Evolutionary conservation across 2,329 filamentous ascomycete genomes (phyloP).

Genomic region (Penicillium expansum): DNA sequence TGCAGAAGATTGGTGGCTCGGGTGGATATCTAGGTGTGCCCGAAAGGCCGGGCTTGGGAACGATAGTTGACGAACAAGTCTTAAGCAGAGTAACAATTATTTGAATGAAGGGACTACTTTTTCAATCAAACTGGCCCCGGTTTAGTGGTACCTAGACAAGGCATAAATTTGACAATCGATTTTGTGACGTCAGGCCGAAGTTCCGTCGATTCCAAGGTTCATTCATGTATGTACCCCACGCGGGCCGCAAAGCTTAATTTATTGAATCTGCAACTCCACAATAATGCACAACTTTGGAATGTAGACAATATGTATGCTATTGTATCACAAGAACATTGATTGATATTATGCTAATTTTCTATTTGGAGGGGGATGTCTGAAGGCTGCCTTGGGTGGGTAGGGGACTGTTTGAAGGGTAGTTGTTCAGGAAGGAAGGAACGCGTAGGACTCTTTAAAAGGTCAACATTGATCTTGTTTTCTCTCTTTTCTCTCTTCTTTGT

Average conservation of each 20-base stretch:
- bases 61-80: not conserved
- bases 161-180: too few species aligned
- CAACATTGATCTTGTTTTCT: not conserved
- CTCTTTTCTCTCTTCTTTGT: not conserved
- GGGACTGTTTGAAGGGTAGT: not conserved
- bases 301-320: not conserved
- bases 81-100: not conserved
- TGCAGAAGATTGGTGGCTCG: not conserved
- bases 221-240: not conserved
- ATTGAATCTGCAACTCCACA: not conserved
- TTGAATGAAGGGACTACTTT: not conserved
- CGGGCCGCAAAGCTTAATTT: constrained; percentile 9
- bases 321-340: not conserved
- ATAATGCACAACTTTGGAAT: not conserved
- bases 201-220: not conserved
- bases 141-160: not conserved
- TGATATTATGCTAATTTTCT: not conserved
- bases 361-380: not conserved
- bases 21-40: not conserved
- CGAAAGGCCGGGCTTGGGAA: not conserved
- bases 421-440: not conserved
- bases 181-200: not conserved
- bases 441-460: not conserved
- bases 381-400: not conserved
- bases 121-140: not conserved